These are phyloP conservation scores for Nyctanthes arbortristis DNA, from an alignment of 257 asterid genomes.

Conservation along the genomic window DNA sequence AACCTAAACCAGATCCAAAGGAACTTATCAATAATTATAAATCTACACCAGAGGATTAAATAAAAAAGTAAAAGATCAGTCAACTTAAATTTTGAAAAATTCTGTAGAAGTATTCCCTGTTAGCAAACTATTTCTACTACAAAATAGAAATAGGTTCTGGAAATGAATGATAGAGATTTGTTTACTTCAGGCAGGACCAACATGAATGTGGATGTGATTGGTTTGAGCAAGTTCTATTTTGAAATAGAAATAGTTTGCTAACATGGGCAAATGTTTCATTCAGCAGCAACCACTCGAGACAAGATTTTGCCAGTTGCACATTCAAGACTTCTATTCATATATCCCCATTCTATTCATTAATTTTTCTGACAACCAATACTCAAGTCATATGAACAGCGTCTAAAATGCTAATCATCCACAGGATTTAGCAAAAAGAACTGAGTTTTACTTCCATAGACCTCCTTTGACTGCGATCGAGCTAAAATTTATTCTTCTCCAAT, in stretches of 20 bases:
- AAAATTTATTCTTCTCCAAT: neutral
- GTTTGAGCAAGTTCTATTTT: too few species aligned
- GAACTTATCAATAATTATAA: too few species aligned
- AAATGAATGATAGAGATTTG: too few species aligned
- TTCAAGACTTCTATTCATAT: neutral
- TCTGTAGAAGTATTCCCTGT: neutral
- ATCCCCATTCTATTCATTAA: neutral
- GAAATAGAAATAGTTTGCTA: too few species aligned
- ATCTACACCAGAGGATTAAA: neutral
- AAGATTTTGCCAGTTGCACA: neutral
- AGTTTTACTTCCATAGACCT: neutral
- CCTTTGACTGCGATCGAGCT: neutral
- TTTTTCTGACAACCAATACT: neutral
- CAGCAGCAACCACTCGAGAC: too few species aligned
- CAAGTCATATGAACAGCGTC: neutral
- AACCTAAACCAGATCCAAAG: constrained; percentile 45
- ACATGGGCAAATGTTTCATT: too few species aligned
- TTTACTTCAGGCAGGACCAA: too few species aligned
- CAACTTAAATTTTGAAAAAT: neutral
- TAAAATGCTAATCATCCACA: constrained; percentile 8
- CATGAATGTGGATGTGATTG: too few species aligned
- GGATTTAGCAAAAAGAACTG: neutral
- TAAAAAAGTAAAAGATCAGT: neutral
- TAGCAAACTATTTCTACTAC: too few species aligned
- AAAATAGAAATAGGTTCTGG: too few species aligned